These are phyloP conservation scores for Hygrophoropsis aurantiaca DNA, from an alignment of 768 basidiomycete genomes.

Conservation along the genomic window DNA sequence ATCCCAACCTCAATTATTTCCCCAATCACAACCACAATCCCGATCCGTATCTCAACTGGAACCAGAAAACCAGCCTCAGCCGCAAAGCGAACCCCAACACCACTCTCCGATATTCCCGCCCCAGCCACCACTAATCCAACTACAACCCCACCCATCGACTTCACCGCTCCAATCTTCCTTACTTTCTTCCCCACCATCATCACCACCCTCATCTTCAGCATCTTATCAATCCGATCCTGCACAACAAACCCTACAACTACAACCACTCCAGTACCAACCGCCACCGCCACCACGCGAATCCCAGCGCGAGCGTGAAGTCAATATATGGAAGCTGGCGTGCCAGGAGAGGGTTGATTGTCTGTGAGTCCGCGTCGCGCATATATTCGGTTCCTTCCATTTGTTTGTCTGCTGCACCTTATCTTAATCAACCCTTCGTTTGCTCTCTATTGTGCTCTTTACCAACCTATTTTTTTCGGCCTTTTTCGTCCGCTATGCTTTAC, in stretches of 20 bases:
- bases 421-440: no score
- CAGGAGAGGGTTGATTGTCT: slow-evolving; percentile 34
- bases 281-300: no score
- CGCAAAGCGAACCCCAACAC: no score
- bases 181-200: slow-evolving; percentile 2
- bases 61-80: no score
- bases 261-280: not conserved
- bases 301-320: slow-evolving; percentile 31
- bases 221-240: slow-evolving; percentile 3
- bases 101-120: no score
- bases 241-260: not conserved
- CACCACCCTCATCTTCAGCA: slow-evolving; percentile 2
- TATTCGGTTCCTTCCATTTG: not conserved
- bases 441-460: no score
- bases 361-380: slow-evolving; percentile 18
- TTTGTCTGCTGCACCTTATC: not conserved
- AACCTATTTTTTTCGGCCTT: not conserved
- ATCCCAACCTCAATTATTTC: no score
- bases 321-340: slow-evolving; percentile 34
- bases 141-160: slow-evolving; percentile 19
- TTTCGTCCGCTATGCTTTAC: slow-evolving; percentile 7
- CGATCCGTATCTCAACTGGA: slow-evolving; percentile 8
- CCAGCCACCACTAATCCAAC: slow-evolving; percentile 21
- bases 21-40: not conserved
- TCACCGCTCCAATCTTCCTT: slow-evolving; percentile 14